Percentiles rank a stretch among this genome's conserved stretches.
These are phyloP conservation scores for Alternaria atra DNA, from an alignment of 2,329 filamentous ascomycete genomes.

Conservation along the genomic window DNA sequence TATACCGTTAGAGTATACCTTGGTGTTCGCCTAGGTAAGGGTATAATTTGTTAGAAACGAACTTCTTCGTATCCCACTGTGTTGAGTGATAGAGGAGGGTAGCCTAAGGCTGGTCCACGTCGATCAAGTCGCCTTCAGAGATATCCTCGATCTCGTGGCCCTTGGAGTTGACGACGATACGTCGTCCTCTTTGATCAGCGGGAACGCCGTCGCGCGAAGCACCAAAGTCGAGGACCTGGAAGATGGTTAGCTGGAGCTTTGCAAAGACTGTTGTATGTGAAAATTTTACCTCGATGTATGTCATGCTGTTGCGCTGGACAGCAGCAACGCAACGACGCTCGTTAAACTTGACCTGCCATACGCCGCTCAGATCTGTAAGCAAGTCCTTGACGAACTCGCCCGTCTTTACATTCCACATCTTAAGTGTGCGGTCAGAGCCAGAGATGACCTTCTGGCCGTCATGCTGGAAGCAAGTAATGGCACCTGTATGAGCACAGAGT, in stretches of 20 bases:
- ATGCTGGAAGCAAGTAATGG: conserved; percentile 98
- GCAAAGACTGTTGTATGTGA: too few relatives aligned
- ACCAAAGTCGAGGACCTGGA: conserved; percentile 94
- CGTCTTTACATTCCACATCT: conserved; percentile 97
- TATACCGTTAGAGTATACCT: too few relatives aligned
- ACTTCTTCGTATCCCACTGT: not conserved
- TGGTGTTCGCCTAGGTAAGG: too few relatives aligned
- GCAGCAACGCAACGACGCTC: conserved; percentile 94
- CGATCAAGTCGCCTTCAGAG: conserved; percentile 42
- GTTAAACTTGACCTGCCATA: conserved; percentile 99
- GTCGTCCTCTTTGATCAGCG: conserved; percentile 77
- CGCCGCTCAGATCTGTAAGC: conserved; percentile 90
- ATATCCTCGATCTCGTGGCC: conserved; percentile 51
- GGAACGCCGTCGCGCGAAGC: conserved; percentile 88
- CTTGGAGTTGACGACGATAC: conserved; percentile 67
- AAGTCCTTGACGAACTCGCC: conserved; percentile 94
- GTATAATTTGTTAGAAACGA: too few relatives aligned
- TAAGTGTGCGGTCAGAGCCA: conserved; percentile 92
- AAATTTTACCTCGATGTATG: conserved; percentile 81
- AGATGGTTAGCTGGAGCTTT: conserved; percentile 32
- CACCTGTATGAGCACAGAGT: conserved; percentile 91
- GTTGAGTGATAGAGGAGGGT: not conserved
- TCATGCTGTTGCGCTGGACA: conserved; percentile 89
- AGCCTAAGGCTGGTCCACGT: conserved; percentile 36
- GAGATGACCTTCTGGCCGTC: conserved; percentile 97